Conservation (phyloP, 805 yeast species). For the Metschnikowia colocasiae region DNA sequence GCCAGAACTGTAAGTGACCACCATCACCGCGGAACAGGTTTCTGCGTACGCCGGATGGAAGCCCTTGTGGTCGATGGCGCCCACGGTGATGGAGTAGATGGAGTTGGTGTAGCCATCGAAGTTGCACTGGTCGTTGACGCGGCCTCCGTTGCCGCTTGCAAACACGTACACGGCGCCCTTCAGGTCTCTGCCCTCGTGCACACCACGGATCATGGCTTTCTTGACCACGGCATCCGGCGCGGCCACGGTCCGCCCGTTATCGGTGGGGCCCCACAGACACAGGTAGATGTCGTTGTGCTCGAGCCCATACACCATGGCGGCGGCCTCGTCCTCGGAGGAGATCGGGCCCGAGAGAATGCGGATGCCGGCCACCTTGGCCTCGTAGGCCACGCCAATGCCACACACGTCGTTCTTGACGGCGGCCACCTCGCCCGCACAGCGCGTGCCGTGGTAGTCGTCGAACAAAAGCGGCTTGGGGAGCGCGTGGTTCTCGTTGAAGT, state of each 20-base stretch:
- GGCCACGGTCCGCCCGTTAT: slow-evolving; percentile 82
- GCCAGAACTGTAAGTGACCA: slow-evolving; percentile 89
- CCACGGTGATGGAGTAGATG: slow-evolving; percentile 90
- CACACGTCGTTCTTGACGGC: slow-evolving; percentile 82
- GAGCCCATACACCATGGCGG: slow-evolving; percentile 73
- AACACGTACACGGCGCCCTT: slow-evolving; percentile 90
- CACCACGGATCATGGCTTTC: slow-evolving; percentile 81
- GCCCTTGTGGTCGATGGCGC: slow-evolving; percentile 87
- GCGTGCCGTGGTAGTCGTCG: slow-evolving; percentile 92
- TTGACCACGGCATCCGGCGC: slow-evolving; percentile 77
- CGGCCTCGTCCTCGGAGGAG: slow-evolving; percentile 86
- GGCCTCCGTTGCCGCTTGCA: slow-evolving; percentile 94
- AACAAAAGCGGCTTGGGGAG: slow-evolving; percentile 75
- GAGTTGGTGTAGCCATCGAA: slow-evolving; percentile 97
- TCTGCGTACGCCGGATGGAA: slow-evolving; percentile 88
- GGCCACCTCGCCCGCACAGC: slow-evolving; percentile 98
- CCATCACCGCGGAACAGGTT: slow-evolving; percentile 91
- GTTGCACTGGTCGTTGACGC: slow-evolving; percentile 82
- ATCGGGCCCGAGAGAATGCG: slow-evolving; percentile 81
- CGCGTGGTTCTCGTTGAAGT: slow-evolving; percentile 72
- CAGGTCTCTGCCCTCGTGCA: slow-evolving; percentile 71
- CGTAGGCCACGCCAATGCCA: slow-evolving; percentile 96
- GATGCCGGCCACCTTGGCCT: slow-evolving; percentile 82
- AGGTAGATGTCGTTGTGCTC: slow-evolving; percentile 90
- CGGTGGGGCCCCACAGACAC: slow-evolving; percentile 98